A percentile compares a stretch with the other conserved stretches of the same genome.
Conservation (phyloP, 257 asterid genomes). For the Lycium barbarum region DNA sequence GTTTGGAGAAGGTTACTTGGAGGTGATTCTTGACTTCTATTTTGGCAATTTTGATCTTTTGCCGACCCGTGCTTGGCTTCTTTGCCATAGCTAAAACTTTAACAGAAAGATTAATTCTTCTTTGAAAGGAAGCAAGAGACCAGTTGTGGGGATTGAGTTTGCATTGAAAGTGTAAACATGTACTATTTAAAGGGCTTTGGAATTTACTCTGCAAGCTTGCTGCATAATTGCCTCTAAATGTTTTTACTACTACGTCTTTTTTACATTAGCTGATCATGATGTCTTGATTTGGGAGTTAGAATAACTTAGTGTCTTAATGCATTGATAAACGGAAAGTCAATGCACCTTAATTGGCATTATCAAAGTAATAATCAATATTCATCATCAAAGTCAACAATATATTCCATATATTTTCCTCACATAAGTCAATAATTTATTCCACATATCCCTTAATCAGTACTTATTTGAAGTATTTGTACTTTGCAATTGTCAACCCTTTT, state of each 20-base stretch:
- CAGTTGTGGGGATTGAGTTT: not conserved
- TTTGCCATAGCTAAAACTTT: constrained; percentile 52
- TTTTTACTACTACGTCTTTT: no score
- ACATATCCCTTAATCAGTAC: not conserved
- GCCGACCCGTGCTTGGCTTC: constrained; percentile 72
- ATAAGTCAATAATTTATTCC: not conserved
- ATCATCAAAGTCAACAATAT: no score
- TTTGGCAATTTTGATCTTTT: constrained; percentile 78
- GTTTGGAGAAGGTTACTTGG: constrained; percentile 78
- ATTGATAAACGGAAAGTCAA: constrained; percentile 33
- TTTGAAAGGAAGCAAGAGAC: no score
- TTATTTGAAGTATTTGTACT: no score
- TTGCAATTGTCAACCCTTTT: no score
- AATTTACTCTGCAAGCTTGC: not conserved
- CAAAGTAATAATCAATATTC: not conserved
- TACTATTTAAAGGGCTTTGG: not conserved
- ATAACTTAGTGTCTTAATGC: constrained; percentile 47
- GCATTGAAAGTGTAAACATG: not conserved
- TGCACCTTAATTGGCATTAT: constrained; percentile 39
- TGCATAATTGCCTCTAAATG: no score
- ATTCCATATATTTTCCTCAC: no score
- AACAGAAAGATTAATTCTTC: not conserved
- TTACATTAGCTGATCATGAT: not conserved
- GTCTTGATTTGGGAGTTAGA: constrained; percentile 65
- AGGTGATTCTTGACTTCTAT: constrained; percentile 69